Evolutionary conservation across 306 rosid species (phyloP), one percentile per base, ranked within the genome.

Genomic region (Styphnolobium japonicum): DNA sequence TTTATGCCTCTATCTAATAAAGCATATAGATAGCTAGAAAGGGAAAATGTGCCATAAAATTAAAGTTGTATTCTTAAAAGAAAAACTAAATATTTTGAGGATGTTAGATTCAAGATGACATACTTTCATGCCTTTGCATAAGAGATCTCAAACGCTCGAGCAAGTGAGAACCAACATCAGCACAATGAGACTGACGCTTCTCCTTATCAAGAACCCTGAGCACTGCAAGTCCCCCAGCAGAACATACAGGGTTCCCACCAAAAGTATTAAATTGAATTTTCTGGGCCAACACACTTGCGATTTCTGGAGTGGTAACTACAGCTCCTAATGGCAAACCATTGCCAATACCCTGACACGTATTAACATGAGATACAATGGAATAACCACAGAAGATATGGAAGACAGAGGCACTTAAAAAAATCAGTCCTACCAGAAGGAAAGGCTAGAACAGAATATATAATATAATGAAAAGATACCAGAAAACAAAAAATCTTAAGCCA

Each of bases 221-320:
- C 23, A 95, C 97, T 39, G 97, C 98, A 43, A 83, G 95, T 21
- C 97, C 98, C 10, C 98, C 98, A 1, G 96, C 95, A 57, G 98
- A 92, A 70, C 97, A 94, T 31, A 91, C 98, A 72, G 97, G 97
- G 83, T 94, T 92, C 71, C 98, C 98, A 33, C 97, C 97, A 56
- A 85, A 92, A 1, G 98, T 94, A 69, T 94, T 94, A 79, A 94
- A 89, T 5, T 85, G 97, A 80, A 88, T 79, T 82, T 91, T 94
- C 76, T 87, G 95, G 66, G 95, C 53, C 86, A 94, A 33, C 33
- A 88, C 97, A 63, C 94, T 89, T 2, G 98, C 98, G 53, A 94
- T 94, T 85, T 91, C 95, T 8, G 93, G 97, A 5, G 98, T 94
- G 29, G 97, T 94, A 78, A 94, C 95, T 46, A 94, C 94, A 11